Evolutionary conservation across 208 protist species (phyloP), one percentile per base, ranked within the genome.

Genomic region (Kentomonas sorsogonicus): DNA sequence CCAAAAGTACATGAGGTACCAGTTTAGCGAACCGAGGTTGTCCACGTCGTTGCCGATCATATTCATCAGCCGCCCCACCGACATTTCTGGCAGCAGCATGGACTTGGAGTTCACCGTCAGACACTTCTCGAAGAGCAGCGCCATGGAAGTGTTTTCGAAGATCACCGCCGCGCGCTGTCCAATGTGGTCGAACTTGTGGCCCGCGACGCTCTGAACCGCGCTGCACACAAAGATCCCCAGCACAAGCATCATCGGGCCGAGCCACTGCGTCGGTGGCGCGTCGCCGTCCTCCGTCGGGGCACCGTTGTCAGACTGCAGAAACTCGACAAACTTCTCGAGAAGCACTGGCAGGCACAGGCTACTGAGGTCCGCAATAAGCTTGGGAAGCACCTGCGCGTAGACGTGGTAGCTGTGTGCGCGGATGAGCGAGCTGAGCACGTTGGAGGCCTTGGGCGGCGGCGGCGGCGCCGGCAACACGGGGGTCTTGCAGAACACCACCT

Each of bases 1-100:
- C 79, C 77, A 88, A 29, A 96, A 73, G 44, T 88, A 86, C 48
- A 92, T 79, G 18, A 93, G 41, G 55, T 88, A 83, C 50, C 74
- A 69, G 47, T 77, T 74, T 0, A 93, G 52, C 27, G 76, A 69
- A 15, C 78, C 61, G 30, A 91, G 57, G 39, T 85, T 67, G 53
- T 80, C 66, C 18, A 85, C 77, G 51, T 93, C 85, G 25, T 31
- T 73, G 13, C 69, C 56, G 62, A 76, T 78, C 34, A 86, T 66
- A 56, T 87, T 93, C 40, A 91, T 79, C 33, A 93, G 78, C 10
- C 79, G 67, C 22, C 86, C 86, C 33, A 87, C 54, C 3, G 61
- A 73, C 11, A 82, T 62, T 20, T 76, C 72, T 23, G 89, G 81
- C 27, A 77, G 58, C 5, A 55, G 25, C 2, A 60, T 51, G 0